A percentile compares a stretch with the other conserved stretches of the same genome.
Evolutionary conservation across 352 stramenopile species (phyloP).

Genomic region (Blastocystis sp.): DNA sequence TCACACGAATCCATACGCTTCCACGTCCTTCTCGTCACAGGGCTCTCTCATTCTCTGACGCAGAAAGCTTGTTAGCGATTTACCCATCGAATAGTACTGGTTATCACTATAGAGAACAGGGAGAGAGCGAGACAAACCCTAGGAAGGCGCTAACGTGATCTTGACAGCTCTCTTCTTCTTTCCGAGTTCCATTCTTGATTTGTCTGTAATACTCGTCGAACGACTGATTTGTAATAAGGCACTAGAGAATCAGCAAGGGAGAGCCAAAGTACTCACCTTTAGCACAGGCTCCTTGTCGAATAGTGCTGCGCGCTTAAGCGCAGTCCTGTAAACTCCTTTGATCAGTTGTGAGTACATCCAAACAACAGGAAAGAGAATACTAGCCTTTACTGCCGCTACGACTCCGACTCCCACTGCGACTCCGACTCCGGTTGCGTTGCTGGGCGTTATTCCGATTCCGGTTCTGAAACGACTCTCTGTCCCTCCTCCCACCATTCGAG

Average conservation of each 20-base stretch:
- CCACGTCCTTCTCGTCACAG: neutral
- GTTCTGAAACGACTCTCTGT: too few species aligned
- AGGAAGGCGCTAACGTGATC: conserved; percentile 19
- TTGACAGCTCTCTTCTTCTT: conserved; percentile 28
- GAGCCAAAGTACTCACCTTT: conserved; percentile 3
- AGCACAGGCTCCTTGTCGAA: conserved; percentile 62
- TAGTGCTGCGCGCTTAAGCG: conserved; percentile 2
- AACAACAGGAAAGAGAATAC: conserved; percentile 1
- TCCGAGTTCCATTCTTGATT: neutral
- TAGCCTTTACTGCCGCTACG: neutral
- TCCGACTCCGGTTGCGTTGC: too few species aligned
- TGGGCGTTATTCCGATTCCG: too few species aligned
- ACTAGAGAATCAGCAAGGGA: neutral
- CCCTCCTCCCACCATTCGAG: too few species aligned
- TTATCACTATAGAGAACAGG: neutral
- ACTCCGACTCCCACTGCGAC: conserved; percentile 34
- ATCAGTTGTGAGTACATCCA: conserved; percentile 12
- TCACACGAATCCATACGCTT: conserved; percentile 14
- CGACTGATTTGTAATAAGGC: conserved; percentile 8
- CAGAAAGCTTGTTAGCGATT: conserved; percentile 22
- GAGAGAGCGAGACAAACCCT: neutral
- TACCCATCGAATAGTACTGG: conserved; percentile 16
- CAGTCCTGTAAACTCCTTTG: neutral
- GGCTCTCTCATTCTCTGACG: neutral
- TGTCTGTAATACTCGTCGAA: conserved; percentile 18